These are phyloP conservation scores for Atkinsonella texensis DNA, from an alignment of 2,329 filamentous ascomycete species.

Conservation along the genomic window DNA sequence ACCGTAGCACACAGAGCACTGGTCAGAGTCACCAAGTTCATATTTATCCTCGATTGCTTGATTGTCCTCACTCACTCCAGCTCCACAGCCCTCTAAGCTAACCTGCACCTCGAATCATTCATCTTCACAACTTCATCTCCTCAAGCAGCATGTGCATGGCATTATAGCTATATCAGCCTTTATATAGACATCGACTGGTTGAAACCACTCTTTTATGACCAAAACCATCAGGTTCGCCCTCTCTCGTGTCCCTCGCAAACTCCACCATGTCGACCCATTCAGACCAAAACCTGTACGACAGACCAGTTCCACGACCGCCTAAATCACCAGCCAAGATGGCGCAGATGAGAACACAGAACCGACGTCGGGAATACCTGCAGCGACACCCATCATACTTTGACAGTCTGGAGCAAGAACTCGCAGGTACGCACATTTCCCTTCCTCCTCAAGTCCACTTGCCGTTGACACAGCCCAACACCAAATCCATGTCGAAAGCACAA, in stretches of 20 bases:
- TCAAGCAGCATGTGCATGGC: not conserved
- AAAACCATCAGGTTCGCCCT: too few species aligned
- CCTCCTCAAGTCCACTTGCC: not conserved
- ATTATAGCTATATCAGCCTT: too few species aligned
- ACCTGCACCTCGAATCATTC: not conserved
- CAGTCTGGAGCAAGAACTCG: slow-evolving; percentile 41
- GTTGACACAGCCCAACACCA: too few species aligned
- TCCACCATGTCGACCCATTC: not conserved
- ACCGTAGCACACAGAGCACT: too few species aligned
- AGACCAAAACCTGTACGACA: slow-evolving; percentile 11
- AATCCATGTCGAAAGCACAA: too few species aligned
- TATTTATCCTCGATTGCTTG: not conserved
- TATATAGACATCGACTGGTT: too few species aligned
- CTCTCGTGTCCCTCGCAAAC: too few species aligned
- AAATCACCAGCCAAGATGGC: slow-evolving; percentile 28
- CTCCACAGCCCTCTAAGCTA: not conserved
- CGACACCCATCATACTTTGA: slow-evolving; percentile 61
- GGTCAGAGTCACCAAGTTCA: too few species aligned
- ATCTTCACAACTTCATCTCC: not conserved
- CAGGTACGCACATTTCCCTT: slow-evolving; percentile 24
- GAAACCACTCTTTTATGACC: too few species aligned
- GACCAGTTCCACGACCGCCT: slow-evolving; percentile 31
- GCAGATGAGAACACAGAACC: slow-evolving; percentile 55
- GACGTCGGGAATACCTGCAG: slow-evolving; percentile 65
- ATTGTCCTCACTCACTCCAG: not conserved